phyloP scores from a whole-genome alignment of 352 stramenopile genomes.

The Phytophthora tubulina region DNA sequence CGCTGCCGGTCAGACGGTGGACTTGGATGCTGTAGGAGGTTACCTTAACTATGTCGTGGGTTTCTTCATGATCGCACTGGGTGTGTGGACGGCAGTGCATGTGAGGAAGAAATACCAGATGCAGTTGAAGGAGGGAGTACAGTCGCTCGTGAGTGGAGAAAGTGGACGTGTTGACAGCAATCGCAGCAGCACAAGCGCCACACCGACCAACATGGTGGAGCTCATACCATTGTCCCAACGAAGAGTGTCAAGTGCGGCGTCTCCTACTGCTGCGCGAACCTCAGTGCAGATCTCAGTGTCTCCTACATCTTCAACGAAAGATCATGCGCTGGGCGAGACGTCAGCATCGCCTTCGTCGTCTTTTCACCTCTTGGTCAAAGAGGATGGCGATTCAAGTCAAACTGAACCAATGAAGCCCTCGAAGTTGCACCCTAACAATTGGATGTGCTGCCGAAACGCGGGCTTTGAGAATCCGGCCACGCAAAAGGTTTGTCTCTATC shows the following conservation, averaged over 20 bases:
- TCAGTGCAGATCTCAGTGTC: slow-evolving; percentile 12
- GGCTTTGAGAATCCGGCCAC: slow-evolving; percentile 64
- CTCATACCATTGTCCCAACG: slow-evolving; percentile 32
- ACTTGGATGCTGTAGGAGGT: slow-evolving; percentile 62
- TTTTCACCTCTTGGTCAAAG: slow-evolving; percentile 36
- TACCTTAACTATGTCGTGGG: slow-evolving; percentile 83
- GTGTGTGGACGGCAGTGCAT: slow-evolving; percentile 62
- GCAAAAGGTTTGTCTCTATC: slow-evolving; percentile 36
- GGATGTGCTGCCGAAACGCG: slow-evolving; percentile 44
- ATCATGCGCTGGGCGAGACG: slow-evolving; percentile 2
- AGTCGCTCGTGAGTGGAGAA: slow-evolving; percentile 15
- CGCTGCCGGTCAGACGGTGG: slow-evolving; percentile 58
- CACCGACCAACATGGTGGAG: slow-evolving; percentile 36
- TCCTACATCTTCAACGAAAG: slow-evolving; percentile 13
- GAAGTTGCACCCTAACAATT: slow-evolving; percentile 27
- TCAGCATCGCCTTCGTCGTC: slow-evolving; percentile 29
- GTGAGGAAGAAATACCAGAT: slow-evolving; percentile 62
- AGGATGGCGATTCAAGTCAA: slow-evolving; percentile 19
- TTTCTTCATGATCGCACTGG: slow-evolving; percentile 82
- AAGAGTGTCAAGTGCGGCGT: slow-evolving; percentile 20
- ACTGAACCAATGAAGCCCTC: slow-evolving; percentile 11
- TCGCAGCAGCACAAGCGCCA: slow-evolving; percentile 21
- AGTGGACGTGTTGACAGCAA: slow-evolving; percentile 1
- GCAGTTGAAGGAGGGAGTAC: slow-evolving; percentile 50
- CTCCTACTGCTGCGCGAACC: slow-evolving; percentile 2